These are phyloP conservation scores for Saccharum officinarum DNA, from an alignment of 176 grass and related monocot species.

Conservation along the genomic window DNA sequence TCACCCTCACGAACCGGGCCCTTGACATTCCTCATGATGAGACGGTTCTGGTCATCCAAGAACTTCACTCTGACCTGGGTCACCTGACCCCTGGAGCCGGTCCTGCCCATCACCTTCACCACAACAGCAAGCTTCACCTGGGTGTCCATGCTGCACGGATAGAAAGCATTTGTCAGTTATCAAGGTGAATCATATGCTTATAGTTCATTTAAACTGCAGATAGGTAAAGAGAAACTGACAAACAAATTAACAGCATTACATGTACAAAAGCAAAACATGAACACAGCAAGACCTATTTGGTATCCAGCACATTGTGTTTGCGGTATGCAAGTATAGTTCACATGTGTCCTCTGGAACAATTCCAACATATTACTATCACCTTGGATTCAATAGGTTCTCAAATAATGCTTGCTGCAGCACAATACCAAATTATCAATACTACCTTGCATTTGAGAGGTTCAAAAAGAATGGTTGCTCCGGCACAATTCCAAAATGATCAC, in stretches of 20 bases:
- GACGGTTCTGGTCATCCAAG: slow-evolving; percentile 74
- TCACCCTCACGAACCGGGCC: slow-evolving; percentile 69
- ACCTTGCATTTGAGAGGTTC: background rate
- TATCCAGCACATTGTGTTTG: background rate
- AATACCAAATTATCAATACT: background rate
- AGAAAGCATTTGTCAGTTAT: background rate
- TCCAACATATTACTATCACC: no score
- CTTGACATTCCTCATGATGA: slow-evolving; percentile 84
- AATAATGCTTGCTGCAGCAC: background rate
- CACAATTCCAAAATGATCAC: background rate
- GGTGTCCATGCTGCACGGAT: slow-evolving; percentile 52
- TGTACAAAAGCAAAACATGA: background rate
- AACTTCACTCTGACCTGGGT: slow-evolving; percentile 82
- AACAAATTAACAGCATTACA: background rate
- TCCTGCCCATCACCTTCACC: slow-evolving; percentile 78
- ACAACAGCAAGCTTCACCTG: slow-evolving; percentile 76
- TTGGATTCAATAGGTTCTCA: no score
- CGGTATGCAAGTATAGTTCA: background rate
- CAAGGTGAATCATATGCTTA: background rate
- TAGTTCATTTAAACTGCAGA: background rate
- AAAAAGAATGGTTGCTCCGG: background rate
- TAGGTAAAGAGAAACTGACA: background rate
- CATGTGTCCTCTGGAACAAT: no score
- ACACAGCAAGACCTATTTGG: background rate
- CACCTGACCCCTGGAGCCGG: slow-evolving; percentile 73